These are phyloP conservation scores for Venustampulla echinocandica DNA, from an alignment of 495 filamentous ascomycete species.

Conservation along the genomic window DNA sequence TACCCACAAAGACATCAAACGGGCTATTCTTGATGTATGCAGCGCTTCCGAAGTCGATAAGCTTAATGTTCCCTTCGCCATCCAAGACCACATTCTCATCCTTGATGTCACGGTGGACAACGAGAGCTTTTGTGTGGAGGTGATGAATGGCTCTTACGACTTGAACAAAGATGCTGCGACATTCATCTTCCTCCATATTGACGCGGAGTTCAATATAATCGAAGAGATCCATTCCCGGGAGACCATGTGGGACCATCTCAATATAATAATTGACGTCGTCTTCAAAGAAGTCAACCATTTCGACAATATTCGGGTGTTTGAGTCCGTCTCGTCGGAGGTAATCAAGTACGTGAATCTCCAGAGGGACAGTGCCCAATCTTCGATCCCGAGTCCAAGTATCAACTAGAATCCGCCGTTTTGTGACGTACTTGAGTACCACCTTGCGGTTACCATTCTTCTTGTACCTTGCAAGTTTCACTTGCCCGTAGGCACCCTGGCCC, in stretches of 20 bases:
- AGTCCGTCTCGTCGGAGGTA: slow-evolving; percentile 82
- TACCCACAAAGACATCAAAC: slow-evolving; percentile 98
- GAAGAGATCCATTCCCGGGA: slow-evolving; percentile 97
- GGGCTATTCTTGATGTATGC: slow-evolving; percentile 97
- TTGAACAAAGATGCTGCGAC: slow-evolving; percentile 89
- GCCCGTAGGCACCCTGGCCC: slow-evolving; percentile 95
- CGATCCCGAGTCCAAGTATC: slow-evolving; percentile 98
- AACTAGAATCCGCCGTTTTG: slow-evolving; percentile 91
- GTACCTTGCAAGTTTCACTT: slow-evolving; percentile 92
- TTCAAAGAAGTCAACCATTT: slow-evolving; percentile 98
- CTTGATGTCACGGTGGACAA: slow-evolving; percentile 97
- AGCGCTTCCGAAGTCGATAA: slow-evolving; percentile 97
- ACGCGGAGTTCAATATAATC: slow-evolving; percentile 96
- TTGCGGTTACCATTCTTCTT: slow-evolving; percentile 68
- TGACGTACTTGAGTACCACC: slow-evolving; percentile 95
- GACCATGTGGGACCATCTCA: slow-evolving; percentile 92
- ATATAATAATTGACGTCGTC: slow-evolving; percentile 98
- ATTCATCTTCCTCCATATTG: slow-evolving; percentile 93
- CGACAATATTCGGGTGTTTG: slow-evolving; percentile 91
- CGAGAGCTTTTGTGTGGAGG: slow-evolving; percentile 80
- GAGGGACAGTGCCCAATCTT: slow-evolving; percentile 86
- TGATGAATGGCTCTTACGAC: slow-evolving; percentile 84
- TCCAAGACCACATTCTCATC: slow-evolving; percentile 97
- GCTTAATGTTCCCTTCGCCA: slow-evolving; percentile 89
- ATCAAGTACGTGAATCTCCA: slow-evolving; percentile 96